phyloP scores from a whole-genome alignment of 192 early-diverging fungal genomes.

The Lunasporangiospora selenospora region DNA sequence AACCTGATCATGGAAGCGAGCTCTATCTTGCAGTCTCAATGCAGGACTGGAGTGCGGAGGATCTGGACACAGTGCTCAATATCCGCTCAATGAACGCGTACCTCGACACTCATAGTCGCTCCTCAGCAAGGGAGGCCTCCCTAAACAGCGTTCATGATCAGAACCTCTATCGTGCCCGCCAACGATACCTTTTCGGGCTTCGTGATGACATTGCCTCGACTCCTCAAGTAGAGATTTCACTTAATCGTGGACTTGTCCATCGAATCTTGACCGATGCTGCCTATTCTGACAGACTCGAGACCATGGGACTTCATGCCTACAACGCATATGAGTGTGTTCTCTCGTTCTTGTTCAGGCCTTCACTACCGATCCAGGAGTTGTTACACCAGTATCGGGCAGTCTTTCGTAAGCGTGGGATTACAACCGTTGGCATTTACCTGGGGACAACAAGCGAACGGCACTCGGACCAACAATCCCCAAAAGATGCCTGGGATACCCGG shows the following conservation, averaged over 20 bases:
- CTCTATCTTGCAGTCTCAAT: background rate
- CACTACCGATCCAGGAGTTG: background rate
- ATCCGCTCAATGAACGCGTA: constrained; percentile 3
- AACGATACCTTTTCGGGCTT: no score
- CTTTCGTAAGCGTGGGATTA: background rate
- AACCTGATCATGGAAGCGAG: no score
- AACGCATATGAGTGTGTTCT: constrained; percentile 11
- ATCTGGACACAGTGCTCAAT: background rate
- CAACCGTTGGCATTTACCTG: constrained; percentile 3
- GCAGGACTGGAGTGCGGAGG: background rate
- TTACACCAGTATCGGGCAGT: constrained; percentile 12
- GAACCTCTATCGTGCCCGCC: no score
- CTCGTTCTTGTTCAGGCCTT: constrained; percentile 6
- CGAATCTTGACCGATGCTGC: constrained; percentile 3
- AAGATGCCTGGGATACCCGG: no score
- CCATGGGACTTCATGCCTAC: constrained; percentile 2
- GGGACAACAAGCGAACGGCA: background rate
- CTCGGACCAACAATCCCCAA: background rate
- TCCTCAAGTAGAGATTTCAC: background rate
- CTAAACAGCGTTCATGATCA: no score
- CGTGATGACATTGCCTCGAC: background rate
- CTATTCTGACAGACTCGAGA: constrained; percentile 1
- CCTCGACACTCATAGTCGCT: background rate
- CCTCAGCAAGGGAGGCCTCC: no score
- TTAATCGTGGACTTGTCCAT: constrained; percentile 6